Conservation (phyloP, 345 rosid species). For the Iberis pinnata region DNA sequence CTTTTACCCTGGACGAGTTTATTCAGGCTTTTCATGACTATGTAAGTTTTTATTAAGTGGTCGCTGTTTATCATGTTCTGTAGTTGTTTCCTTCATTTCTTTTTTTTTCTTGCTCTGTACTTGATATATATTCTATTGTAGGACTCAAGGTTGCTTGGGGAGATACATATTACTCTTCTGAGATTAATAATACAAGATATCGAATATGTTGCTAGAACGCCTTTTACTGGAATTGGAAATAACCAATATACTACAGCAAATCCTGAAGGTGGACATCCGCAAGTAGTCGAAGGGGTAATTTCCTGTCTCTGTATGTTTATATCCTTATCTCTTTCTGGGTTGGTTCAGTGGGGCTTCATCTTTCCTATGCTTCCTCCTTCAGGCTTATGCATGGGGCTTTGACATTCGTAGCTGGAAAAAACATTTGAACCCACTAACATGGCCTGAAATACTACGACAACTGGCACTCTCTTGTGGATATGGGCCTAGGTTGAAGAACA, state of each 20-base stretch:
- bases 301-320: slow-evolving; percentile 7
- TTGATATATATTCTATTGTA: slow-evolving; percentile 34
- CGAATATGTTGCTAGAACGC: slow-evolving; percentile 91
- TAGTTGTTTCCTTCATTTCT: slow-evolving; percentile 13
- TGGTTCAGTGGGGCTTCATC: slow-evolving; percentile 15
- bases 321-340: background rate
- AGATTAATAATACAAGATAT: slow-evolving; percentile 74
- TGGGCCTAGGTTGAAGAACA: slow-evolving; percentile 83
- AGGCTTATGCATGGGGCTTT: slow-evolving; percentile 99
- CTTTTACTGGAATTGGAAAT: slow-evolving; percentile 66
- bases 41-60: slow-evolving; percentile 43
- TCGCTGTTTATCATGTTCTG: slow-evolving; percentile 3
- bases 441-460: slow-evolving; percentile 96
- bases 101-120: slow-evolving; percentile 15
- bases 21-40: slow-evolving; percentile 95
- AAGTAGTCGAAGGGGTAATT: slow-evolving; percentile 91
- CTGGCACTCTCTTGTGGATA: slow-evolving; percentile 82
- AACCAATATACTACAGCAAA: slow-evolving; percentile 72
- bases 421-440: slow-evolving; percentile 75
- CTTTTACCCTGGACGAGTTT: slow-evolving; percentile 94
- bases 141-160: slow-evolving; percentile 97
- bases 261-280: slow-evolving; percentile 99
- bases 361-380: slow-evolving; percentile 17
- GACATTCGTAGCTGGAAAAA: slow-evolving; percentile 92
- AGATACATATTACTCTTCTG: slow-evolving; percentile 80